Evolutionary conservation across 805 yeast genomes (phyloP).

Genomic region (Blastobotrys americana): DNA sequence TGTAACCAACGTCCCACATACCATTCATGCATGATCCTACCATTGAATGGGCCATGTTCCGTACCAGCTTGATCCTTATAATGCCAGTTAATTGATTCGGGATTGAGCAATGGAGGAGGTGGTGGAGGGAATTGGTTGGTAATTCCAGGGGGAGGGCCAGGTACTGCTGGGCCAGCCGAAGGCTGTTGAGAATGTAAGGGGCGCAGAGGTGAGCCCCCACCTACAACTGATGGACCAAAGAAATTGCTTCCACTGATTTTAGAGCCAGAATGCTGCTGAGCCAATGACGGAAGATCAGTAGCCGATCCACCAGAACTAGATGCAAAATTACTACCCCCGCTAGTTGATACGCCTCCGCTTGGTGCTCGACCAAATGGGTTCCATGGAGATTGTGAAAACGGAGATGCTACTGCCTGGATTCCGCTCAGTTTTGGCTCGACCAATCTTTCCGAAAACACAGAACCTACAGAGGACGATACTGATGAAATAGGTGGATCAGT

Average conservation of each 20-base stretch:
- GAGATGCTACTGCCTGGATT: too few species aligned
- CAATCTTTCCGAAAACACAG: too few species aligned
- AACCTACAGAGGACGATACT: too few species aligned
- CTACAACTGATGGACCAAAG: too few species aligned
- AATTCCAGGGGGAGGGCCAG: conserved; percentile 2
- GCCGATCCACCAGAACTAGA: too few species aligned
- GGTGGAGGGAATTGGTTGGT: conserved; percentile 4
- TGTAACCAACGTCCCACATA: conserved; percentile 51
- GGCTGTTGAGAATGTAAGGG: too few species aligned
- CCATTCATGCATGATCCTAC: conserved; percentile 75
- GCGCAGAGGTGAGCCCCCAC: too few species aligned
- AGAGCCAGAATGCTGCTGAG: neutral
- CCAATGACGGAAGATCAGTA: conserved; percentile 1
- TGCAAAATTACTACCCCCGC: neutral
- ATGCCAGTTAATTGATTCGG: conserved; percentile 52
- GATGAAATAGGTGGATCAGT: too few species aligned
- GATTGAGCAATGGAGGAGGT: conserved; percentile 26
- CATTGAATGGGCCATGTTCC: conserved; percentile 78
- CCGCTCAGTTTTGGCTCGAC: too few species aligned
- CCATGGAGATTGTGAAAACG: neutral
- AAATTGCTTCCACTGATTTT: neutral
- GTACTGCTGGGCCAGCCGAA: neutral
- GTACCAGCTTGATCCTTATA: conserved; percentile 64
- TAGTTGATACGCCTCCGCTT: neutral
- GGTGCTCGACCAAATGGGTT: neutral